Evolutionary conservation across 208 protist genomes (phyloP), one percentile per base, ranked within the genome.

Genomic region (Acanthamoeba divionensis): DNA sequence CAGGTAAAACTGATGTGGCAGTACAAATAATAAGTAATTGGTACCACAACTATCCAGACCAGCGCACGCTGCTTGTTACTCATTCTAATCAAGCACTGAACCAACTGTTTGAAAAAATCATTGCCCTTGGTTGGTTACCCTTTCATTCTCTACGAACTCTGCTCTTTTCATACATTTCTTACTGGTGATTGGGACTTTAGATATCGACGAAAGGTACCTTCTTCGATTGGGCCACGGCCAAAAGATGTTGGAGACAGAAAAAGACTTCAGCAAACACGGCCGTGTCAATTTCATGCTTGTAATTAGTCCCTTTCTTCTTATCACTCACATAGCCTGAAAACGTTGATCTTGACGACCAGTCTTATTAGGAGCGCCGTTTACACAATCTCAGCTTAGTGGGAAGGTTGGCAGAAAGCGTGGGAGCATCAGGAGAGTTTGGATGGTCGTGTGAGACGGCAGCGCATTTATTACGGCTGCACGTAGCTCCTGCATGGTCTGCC

Each of bases 1-100:
- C n/a, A n/a, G n/a, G n/a, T n/a, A 98, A 98, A 92, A 98, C 97
- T 13, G 97, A 98, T 91, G 96, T 98, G 2, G 96, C 97, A 0
- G 97, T 98, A 36, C 97, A 94, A 33, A 91, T 94, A 12, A 94
- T 98, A 18, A 93, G 90, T 26, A 97, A 97, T 73, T 77, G 96
- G n/a, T 97, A 97, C 90, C 95, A 98, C 89, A 95, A 95, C 62
- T 94, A 87, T 90, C 96, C 97, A 24, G 69, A 95, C 31, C 93
- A 98, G 90, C 88, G 95, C 24, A 97, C 93, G n/a, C 91, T 98
- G 0, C 52, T 98, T 33, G 89, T 98, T 8, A 98, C 97, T 54
- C 97, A 98, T 90, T 97, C 94, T 1, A 98, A 98, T 87, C 93
- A 93, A 79, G 95, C 94, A 7, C 82, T 96, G 3, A 96, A 96